Conservation (phyloP, 1,284 basidiomycete genomes). For the Bondarzewia mesenterica region DNA sequence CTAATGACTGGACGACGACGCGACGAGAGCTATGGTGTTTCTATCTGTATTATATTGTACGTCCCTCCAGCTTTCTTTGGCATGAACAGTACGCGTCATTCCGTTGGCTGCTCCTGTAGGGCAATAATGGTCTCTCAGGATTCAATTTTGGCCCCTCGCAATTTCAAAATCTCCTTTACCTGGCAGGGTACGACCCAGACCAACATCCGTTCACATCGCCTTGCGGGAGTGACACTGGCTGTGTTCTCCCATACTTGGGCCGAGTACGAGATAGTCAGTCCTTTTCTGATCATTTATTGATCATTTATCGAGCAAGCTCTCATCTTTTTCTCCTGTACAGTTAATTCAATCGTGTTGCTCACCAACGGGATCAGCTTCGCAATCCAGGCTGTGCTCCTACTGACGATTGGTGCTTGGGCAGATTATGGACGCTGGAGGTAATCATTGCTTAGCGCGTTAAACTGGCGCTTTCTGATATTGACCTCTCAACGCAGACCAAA, state of each 20-base stretch:
- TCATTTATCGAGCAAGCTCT: not conserved
- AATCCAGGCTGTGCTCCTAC: conserved; percentile 56
- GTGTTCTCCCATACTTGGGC: conserved; percentile 64
- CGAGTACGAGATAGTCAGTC: conserved; percentile 49
- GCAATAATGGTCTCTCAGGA: conserved; percentile 64
- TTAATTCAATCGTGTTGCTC: conserved; percentile 70
- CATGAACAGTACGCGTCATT: not conserved
- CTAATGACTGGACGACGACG: conserved; percentile 37
- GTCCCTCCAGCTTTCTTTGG: conserved; percentile 10
- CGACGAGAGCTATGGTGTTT: conserved; percentile 60
- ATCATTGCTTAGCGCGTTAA: not conserved
- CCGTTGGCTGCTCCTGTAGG: conserved; percentile 22
- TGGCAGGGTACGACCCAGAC: conserved; percentile 62
- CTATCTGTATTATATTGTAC: conserved; percentile 59
- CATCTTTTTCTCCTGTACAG: conserved; percentile 33
- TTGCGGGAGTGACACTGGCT: conserved; percentile 41
- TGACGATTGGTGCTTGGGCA: conserved; percentile 66
- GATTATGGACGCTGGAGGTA: conserved; percentile 74
- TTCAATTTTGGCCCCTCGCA: conserved; percentile 75
- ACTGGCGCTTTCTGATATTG: not conserved
- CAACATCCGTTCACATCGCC: conserved; percentile 43
- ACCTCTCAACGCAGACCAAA: conserved; percentile 41
- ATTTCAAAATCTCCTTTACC: conserved; percentile 67
- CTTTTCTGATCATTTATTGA: not conserved
- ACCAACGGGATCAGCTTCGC: conserved; percentile 74